Base-by-base conservation (phyloP, 371 early-diverging fungal species). In the Conidiobolus coronatus region DNA sequence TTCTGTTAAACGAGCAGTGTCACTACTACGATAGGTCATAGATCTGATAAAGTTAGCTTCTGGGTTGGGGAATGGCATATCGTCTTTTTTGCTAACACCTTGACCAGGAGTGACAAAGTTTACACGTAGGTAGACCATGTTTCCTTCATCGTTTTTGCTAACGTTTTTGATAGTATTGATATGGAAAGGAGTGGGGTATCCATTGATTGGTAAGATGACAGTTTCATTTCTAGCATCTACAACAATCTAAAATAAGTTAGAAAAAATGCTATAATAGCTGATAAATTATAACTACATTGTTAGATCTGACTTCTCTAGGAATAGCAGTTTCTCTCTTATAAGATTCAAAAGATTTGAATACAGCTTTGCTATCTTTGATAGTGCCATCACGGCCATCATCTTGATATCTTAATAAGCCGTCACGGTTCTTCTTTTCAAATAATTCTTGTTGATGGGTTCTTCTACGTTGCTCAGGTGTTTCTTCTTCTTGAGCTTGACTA, bases 141-240 rank as follows among this genome's bases (percentile, higher is more conserved):
- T 91, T 36, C 88, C 88, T 67, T 98, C 98, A 45, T 95, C 96
- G 39, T 73, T 80, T 61, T 97, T 90, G 61, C 83, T 82, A 5
- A 83, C 81, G 58, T 86, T 97, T 55, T 98, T 98, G 29, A 99
- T 62, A 0, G 88, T 86, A 13, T 86, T 81, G 43, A 99, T 85
- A 64, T 99, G 98, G 75, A 99, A 97, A 18, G 99, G 99, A 2
- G 99, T 97, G 0, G 95, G 81, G 59, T 83, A 77, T 29, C 95
- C 95, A 55, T 89, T 88, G 35, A 99, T 82, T 2, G 99, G 99
- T 22, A 99, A 63, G 40, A 98, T 74, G 44, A 99, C 70, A 8
- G 92, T 67, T 43, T 91, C 85, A 33, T 70, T 75, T 35, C 80
- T 74, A 47, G 71, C 71, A 63, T 99, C 99, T 1, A 99, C 86